Evolutionary conservation across 768 basidiomycete genomes (phyloP), one percentile per base, ranked within the genome.

Genomic region (Mycena sanguinolenta): DNA sequence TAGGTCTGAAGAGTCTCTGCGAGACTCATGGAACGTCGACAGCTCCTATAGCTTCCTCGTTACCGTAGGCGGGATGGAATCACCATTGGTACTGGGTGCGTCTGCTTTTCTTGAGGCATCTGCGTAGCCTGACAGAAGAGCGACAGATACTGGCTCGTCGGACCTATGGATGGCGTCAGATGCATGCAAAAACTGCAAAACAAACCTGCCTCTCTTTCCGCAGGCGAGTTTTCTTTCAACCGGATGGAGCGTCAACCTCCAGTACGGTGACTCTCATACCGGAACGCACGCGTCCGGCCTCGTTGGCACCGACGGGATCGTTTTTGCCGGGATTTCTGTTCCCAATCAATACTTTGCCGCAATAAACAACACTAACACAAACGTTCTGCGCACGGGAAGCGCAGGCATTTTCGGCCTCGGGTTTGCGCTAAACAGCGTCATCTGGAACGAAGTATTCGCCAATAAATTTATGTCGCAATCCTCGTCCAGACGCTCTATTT

Each of bases 351-450:
- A 83, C 64, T 88, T 94, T 67, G 91, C 88, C 12, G 88, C 91
- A 10, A 89, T 94, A 62, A 88, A 90, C 73, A 78, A 86, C 61
- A 95, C 93, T 4, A 90, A 93, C 71, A 91, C 91, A 2, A 89
- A 84, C 25, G 83, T 93, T 10, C 73, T 85, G 42, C 83, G 87
- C 46, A 87, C 85, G 1, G 88, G 88, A 1, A 83, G 88, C 21
- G 84, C 87, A 19, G 93, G 92, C 3, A 92, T 94, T 49, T 85
- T 94, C 65, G 93, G 93, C 0, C 82, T 94, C 13, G 93, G 94
- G 0, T 94, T 94, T 49, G 52, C 54, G 23, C 39, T 60, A 28
- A 55, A 61, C 46, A 90, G 88, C 73, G 82, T 84, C 16, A 82
- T 90, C 27, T 88, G 86, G 86, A 78, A 77, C 42, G 70, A 82